phyloP scores from a whole-genome alignment of 192 early-diverging fungal species.

The Backusella sp. region DNA sequence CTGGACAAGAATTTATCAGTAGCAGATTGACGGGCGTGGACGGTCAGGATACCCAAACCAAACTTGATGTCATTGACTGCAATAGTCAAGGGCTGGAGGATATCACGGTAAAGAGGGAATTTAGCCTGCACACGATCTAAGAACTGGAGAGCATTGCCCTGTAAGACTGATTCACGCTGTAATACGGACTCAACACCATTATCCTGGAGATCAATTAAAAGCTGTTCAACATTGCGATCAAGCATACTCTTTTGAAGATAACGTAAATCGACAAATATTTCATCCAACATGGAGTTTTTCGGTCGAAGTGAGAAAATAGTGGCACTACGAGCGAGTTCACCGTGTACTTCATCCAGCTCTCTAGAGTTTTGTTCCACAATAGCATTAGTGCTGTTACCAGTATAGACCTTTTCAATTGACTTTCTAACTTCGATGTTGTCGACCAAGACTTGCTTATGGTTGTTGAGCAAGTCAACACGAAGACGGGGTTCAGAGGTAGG shows the following conservation, averaged over 20 bases:
- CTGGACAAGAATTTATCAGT: constrained; percentile 22
- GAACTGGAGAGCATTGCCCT: constrained; percentile 66
- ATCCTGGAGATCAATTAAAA: constrained; percentile 48
- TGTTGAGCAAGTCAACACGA: constrained; percentile 60
- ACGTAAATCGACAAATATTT: constrained; percentile 49
- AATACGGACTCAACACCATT: constrained; percentile 39
- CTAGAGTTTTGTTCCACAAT: constrained; percentile 30
- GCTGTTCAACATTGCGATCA: constrained; percentile 34
- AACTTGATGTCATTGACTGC: constrained; percentile 74
- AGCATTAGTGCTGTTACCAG: constrained; percentile 54
- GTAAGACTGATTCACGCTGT: constrained; percentile 63
- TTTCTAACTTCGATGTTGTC: constrained; percentile 59
- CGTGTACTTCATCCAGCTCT: constrained; percentile 33
- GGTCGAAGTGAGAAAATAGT: constrained; percentile 63
- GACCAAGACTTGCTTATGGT: constrained; percentile 45
- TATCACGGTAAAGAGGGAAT: constrained; percentile 74
- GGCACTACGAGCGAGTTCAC: constrained; percentile 37
- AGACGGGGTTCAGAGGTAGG: constrained; percentile 75
- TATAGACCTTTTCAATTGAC: constrained; percentile 57
- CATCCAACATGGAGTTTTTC: constrained; percentile 58
- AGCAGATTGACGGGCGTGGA: constrained; percentile 2
- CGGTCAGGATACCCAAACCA: constrained; percentile 61
- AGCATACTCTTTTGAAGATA: constrained; percentile 33
- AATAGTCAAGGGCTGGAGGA: constrained; percentile 68
- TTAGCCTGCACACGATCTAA: constrained; percentile 60